A percentile compares a stretch with the other conserved stretches of the same genome.
Evolutionary conservation across 768 basidiomycete genomes (phyloP).

Genomic region (Leccinellum luteum): DNA sequence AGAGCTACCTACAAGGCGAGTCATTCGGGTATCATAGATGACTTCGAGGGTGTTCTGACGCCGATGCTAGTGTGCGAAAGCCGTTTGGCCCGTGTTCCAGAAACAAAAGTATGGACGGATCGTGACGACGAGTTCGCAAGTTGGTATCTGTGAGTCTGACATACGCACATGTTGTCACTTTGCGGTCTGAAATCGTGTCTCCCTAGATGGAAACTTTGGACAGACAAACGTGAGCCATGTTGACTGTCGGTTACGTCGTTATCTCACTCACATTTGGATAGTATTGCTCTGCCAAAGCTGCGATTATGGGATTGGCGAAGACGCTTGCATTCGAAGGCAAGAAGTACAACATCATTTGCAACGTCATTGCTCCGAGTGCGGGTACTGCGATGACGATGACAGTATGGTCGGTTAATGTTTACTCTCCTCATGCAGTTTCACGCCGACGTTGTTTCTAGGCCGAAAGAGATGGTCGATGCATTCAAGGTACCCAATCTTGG

Average conservation of each 20-base stretch:
- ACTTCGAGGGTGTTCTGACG: background rate
- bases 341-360: conserved; percentile 88
- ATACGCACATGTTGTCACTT: background rate
- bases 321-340: conserved; percentile 89
- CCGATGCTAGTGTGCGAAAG: conserved; percentile 73
- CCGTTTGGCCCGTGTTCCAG: conserved; percentile 95
- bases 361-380: conserved; percentile 83
- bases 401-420: conserved; percentile 49
- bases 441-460: conserved; percentile 38
- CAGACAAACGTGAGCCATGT: conserved; percentile 70
- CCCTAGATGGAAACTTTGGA: conserved; percentile 89
- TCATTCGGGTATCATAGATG: conserved; percentile 1
- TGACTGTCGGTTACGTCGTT: background rate
- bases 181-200: background rate
- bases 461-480: conserved; percentile 82
- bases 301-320: conserved; percentile 85
- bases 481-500: conserved; percentile 58
- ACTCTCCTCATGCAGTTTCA: too few relatives aligned
- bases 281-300: conserved; percentile 94
- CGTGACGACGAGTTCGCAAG: conserved; percentile 89
- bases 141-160: conserved; percentile 79
- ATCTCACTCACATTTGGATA: conserved; percentile 22
- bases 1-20: conserved; percentile 85
- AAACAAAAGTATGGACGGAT: conserved; percentile 96
- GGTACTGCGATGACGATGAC: conserved; percentile 92